Base-by-base conservation (phyloP, 2,329 filamentous ascomycete species). In the Epichloe coenophiala region DNA sequence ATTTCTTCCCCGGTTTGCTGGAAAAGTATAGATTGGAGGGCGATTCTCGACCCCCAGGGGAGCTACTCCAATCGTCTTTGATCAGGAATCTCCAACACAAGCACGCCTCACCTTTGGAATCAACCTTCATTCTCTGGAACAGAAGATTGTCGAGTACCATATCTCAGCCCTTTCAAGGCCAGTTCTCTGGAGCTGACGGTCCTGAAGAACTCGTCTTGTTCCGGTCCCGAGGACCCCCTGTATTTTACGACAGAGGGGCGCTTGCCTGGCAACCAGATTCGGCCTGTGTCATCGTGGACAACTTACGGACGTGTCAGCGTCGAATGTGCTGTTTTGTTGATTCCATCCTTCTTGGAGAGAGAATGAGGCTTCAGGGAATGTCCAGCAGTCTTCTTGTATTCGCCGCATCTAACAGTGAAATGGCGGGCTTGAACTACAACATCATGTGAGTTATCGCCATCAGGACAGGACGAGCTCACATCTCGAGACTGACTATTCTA, bases 1-100 rank as follows among this genome's bases (percentile, higher is more conserved):
- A 50, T 21, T 59, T 64, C 45, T 65, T 63, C 31, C 60, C 62
- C 0, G 63, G 62, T 0, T 51, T 65, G 5, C 33, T 58, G 8
- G 57, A 61, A 23, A 46, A 51, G 1, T 49, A 56, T 38, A 44
- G 33, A 12, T 12, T 35, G n/a, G 27, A 47, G n/a, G 21, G 21
- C 17, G 46, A 41, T 9, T 5, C 38, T 19, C 37, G 46, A 8
- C n/a, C 51, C 42, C 19, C 23, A 11, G n/a, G 12, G 3, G 27
- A 38, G 21, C 23, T 53, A 2, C 13, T 50, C 11, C 47, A 45
- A 17, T 27, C 17, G n/a, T 43, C 19, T 8, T 15, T 47, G 5
- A 27, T 54, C 1, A 49, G 48, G 35, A 47, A 40, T 13, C 57
- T 57, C 3, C 46, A 55, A 9, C 55, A 55, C 23, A 53, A 49